Conservation (phyloP, 1,139 yeast genomes). For the Suhomyces ambrosiae region DNA sequence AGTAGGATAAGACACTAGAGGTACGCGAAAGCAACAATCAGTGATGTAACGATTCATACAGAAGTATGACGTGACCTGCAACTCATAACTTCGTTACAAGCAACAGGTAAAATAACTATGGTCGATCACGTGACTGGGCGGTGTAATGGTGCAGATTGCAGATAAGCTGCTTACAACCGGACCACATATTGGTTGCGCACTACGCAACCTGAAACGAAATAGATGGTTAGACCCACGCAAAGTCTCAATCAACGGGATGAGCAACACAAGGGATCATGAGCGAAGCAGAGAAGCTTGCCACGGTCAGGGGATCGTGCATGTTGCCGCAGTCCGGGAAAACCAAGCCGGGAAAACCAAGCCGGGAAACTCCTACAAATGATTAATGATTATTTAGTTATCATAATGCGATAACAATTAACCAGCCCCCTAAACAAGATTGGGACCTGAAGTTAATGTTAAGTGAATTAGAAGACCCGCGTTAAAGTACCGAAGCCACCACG, state of each 20-base stretch:
- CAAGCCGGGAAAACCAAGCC: no score
- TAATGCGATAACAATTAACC: no score
- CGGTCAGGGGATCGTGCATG: conserved; percentile 4
- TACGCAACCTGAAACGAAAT: conserved; percentile 3
- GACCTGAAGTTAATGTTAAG: no score
- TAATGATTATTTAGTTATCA: no score
- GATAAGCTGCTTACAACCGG: not conserved
- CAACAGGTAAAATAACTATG: no score
- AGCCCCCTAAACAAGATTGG: no score
- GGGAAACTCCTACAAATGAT: no score
- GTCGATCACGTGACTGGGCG: not conserved
- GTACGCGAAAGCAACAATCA: no score
- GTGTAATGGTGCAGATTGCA: not conserved
- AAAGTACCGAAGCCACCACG: not conserved
- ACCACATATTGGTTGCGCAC: not conserved
- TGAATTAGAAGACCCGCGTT: not conserved
- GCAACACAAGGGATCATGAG: conserved; percentile 3
- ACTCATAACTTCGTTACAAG: no score
- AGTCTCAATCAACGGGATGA: not conserved
- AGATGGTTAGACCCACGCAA: conserved; percentile 1
- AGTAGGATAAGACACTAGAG: no score
- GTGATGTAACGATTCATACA: no score
- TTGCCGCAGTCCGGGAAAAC: not conserved
- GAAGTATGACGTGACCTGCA: no score
- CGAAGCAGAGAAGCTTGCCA: conserved; percentile 6